Base-by-base conservation (phyloP, 495 filamentous ascomycete species). In the Talaromyces adpressus region DNA sequence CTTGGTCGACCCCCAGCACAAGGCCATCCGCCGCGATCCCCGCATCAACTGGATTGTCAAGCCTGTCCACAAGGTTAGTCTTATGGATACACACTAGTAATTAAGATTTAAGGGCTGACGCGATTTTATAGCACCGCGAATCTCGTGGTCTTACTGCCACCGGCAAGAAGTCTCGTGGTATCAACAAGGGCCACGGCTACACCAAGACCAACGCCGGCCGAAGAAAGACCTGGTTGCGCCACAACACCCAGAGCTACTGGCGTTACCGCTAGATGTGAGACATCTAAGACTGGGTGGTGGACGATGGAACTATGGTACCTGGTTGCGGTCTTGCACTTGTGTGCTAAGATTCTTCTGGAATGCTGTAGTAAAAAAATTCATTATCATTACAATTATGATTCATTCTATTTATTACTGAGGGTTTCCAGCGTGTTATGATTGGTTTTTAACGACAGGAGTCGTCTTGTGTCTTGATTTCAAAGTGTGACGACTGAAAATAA, bases 11-110 rank as follows among this genome's bases (percentile, higher is more conserved):
- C 95, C 94, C 74, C 88, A 95, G 84, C 94, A 99, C 90, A 98
- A 97, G 87, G 94, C 95, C 77, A 99, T 98, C 84, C 93, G 94
- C 79, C 91, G 90, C 70, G 94, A 99, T 81, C 84, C 94, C 71
- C 91, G 94, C 77, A 97, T 99, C 89, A 99, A 96, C 89, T 99
- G 94, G 94, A 99, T 99, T 84, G 91, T 91, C 79, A 94, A 93
- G 81, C 87, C 95, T 64, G 95, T 98, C 68, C 94, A 99, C 89
- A 99, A 99, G 83, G 84, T 85, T 66, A 49, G 78, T 75, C 63
- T 6, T 30, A 30, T 7, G 29, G 29, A 30, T 30, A 30, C 29
- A 30, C 4, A 30, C 29, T 30, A 30, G 29, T 5, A 30, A 30
- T 30, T 30, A 30, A 30, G 29, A 30, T 30, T 30, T 30, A 7